Conservation (phyloP, 2,329 filamentous ascomycete genomes). For the Penicillium sp. region DNA sequence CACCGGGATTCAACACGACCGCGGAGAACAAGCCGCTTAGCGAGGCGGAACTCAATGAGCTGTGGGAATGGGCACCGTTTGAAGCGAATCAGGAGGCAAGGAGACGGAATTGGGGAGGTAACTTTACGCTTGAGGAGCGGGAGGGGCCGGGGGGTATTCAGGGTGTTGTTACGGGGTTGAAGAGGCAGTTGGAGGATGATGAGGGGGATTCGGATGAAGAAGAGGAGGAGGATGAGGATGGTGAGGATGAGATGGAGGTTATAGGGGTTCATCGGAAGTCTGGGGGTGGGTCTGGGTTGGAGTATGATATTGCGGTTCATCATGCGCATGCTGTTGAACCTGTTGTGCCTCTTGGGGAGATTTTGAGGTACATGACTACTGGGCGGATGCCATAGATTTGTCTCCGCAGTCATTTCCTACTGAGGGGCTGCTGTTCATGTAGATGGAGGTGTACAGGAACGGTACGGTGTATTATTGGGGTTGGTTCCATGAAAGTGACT, state of each 20-base stretch:
- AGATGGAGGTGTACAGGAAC: background rate
- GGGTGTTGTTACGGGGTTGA: constrained; percentile 71
- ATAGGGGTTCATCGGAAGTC: constrained; percentile 37
- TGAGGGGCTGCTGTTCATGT: background rate
- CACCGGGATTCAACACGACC: background rate
- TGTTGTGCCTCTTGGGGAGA: constrained; percentile 46
- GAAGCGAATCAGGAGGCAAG: constrained; percentile 48
- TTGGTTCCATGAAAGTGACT: background rate
- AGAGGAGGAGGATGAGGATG: constrained; percentile 50
- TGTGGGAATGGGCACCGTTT: constrained; percentile 61
- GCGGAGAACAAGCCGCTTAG: constrained; percentile 28
- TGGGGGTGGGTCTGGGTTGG: constrained; percentile 29
- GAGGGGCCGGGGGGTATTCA: constrained; percentile 58
- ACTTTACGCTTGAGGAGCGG: constrained; percentile 71
- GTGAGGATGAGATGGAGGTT: constrained; percentile 44
- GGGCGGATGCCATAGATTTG: constrained; percentile 30
- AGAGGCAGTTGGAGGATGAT: constrained; percentile 58
- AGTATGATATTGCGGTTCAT: constrained; percentile 36
- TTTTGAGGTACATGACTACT: constrained; percentile 54
- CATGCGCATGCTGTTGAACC: constrained; percentile 23
- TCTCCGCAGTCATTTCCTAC: too few relatives aligned
- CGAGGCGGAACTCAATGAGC: constrained; percentile 53
- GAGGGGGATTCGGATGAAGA: constrained; percentile 51
- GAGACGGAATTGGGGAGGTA: constrained; percentile 57
- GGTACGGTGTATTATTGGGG: background rate